phyloP scores from a whole-genome alignment of 805 yeast species.

The Candida boidinii region DNA sequence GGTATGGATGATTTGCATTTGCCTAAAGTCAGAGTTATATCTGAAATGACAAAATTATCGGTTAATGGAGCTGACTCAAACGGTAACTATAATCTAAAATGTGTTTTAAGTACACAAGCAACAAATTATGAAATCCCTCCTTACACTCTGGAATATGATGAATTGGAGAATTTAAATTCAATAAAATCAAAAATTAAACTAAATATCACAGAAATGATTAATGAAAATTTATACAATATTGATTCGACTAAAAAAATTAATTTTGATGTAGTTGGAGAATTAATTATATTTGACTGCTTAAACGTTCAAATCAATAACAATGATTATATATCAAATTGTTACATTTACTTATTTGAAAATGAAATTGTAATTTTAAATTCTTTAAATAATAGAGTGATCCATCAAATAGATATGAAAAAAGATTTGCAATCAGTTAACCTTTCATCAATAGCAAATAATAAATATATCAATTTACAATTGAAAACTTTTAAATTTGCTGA shows the following conservation, averaged over 20 bases:
- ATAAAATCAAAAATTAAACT: too few relatives aligned
- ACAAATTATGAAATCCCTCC: too few relatives aligned
- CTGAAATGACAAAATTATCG: too few relatives aligned
- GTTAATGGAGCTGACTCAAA: too few relatives aligned
- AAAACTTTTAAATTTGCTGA: slow-evolving; percentile 18
- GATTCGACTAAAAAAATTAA: slow-evolving; percentile 7
- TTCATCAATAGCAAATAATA: slow-evolving; percentile 6
- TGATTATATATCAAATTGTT: too few relatives aligned
- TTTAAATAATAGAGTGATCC: slow-evolving; percentile 10
- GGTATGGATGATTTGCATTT: too few relatives aligned
- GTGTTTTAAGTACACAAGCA: slow-evolving; percentile 16
- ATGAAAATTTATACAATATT: slow-evolving; percentile 12
- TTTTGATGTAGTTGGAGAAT: slow-evolving; percentile 14
- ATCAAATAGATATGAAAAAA: slow-evolving; percentile 10
- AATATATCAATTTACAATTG: slow-evolving; percentile 14
- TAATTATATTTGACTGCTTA: slow-evolving; percentile 19
- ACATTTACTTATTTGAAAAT: slow-evolving; percentile 17
- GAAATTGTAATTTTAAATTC: slow-evolving; percentile 11
- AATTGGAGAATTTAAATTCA: too few relatives aligned
- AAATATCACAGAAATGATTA: slow-evolving; percentile 14
- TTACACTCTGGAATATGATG: too few relatives aligned
- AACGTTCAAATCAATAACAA: slow-evolving; percentile 3
- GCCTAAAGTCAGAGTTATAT: too few relatives aligned
- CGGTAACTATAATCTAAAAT: slow-evolving; percentile 13
- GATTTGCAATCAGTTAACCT: slow-evolving; percentile 20